A percentile compares a stretch with the other conserved stretches of the same genome.
Conservation (phyloP, 164 flowering plant species). For the Vitis rotundifolia region DNA sequence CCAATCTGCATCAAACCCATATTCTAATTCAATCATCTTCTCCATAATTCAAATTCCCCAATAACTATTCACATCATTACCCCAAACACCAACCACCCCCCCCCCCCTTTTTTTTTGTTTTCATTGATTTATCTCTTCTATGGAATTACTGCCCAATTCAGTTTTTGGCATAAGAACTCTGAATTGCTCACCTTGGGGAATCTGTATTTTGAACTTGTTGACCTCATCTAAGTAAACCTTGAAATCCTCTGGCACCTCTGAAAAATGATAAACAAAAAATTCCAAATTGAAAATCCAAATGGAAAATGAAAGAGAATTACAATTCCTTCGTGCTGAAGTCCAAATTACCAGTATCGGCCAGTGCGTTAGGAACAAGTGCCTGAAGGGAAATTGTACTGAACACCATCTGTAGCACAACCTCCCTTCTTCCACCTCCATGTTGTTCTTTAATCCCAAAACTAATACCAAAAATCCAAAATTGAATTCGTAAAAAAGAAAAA, state of each 20-base stretch:
- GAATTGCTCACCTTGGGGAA: slow-evolving; percentile 64
- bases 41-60: neutral
- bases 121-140: too few species aligned
- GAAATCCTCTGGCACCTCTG: slow-evolving; percentile 44
- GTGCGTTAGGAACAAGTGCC: slow-evolving; percentile 30
- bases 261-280: neutral
- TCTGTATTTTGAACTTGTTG: slow-evolving; percentile 70
- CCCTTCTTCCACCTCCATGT: slow-evolving; percentile 34
- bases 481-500: neutral
- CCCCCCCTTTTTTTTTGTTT: too few species aligned
- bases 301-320: neutral
- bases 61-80: neutral
- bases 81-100: too few species aligned
- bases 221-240: slow-evolving; percentile 64
- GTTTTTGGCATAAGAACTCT: neutral
- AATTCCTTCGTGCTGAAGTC: neutral
- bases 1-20: slow-evolving; percentile 61
- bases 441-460: neutral
- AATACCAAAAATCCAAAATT: neutral
- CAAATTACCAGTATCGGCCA: slow-evolving; percentile 38
- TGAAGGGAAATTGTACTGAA: slow-evolving; percentile 39
- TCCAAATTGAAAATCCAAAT: neutral
- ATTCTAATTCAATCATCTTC: neutral
- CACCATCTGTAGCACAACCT: slow-evolving; percentile 36
- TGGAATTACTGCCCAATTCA: too few species aligned